Base-by-base conservation (phyloP, 345 rosid genomes). In the Citrus maxima region DNA sequence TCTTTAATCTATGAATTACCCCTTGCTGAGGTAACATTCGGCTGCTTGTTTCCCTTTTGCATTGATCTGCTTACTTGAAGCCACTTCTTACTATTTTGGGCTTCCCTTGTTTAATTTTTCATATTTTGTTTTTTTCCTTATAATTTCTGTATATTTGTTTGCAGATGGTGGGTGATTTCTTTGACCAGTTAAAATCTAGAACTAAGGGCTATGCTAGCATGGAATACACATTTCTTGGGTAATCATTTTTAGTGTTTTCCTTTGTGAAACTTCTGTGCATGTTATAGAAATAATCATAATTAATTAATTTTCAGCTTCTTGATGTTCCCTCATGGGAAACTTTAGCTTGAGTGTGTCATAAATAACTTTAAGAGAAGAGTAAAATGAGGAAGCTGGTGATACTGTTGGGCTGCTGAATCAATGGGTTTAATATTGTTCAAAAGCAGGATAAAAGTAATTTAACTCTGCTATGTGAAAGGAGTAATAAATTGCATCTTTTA, bases 131-230 rank as follows among this genome's bases (percentile, higher is more conserved):
- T 70, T 72, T 42, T 79, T 34, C 54, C 85, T 82, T 42, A 25
- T 59, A 72, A 18, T 59, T 27, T 77, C 21, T 75, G 51, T 77
- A 65, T 82, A 25, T 55, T 77, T 34, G 27, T 73, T 81, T 73
- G 63, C 88, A 96, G 99, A 96, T 96, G 99, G 97, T 96, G 69
- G 99, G 99, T 37, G 99, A 96, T 88, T 96, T 96, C 86, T 96
- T 93, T 82, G 99, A 96, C 78, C 99, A 93, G 79, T 84, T 96
- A 46, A 96, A 96, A 85, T 96, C 99, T 68, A 90, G 93, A 84
- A 91, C 94, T 81, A 96, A 94, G 85, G 99, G 99, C 55, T 96
- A 96, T 89, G 99, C 97, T 49, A 96, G 99, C 93, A 92, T 96
- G 99, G 99, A 96, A 81, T 96, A 96, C 83, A 88, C 88, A 27